These are phyloP conservation scores for Naganishia randhawae DNA, from an alignment of 768 basidiomycete species.

Conservation along the genomic window DNA sequence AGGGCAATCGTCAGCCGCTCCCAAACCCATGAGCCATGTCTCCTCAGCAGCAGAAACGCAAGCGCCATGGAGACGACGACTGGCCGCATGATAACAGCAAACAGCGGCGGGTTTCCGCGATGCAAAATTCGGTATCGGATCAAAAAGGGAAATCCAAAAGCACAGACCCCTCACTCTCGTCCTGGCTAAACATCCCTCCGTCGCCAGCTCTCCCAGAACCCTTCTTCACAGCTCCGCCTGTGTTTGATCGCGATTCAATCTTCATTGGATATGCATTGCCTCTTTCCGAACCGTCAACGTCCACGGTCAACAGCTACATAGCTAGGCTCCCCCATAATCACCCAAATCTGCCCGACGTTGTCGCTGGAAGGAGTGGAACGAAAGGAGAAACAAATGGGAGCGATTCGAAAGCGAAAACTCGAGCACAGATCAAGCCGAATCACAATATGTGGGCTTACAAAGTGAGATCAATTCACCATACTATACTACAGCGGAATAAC, in stretches of 20 bases:
- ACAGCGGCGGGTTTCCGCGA: neutral
- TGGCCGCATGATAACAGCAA: neutral
- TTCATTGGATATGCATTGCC: constrained; percentile 32
- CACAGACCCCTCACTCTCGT: constrained; percentile 21
- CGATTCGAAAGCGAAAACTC: neutral
- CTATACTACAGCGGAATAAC: neutral
- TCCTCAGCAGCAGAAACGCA: neutral
- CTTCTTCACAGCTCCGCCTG: constrained; percentile 10
- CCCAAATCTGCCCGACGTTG: constrained; percentile 28
- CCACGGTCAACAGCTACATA: constrained; percentile 21
- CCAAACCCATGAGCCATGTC: neutral
- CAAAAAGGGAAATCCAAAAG: neutral
- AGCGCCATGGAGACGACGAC: neutral
- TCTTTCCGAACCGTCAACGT: constrained; percentile 12
- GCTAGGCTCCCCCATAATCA: constrained; percentile 23
- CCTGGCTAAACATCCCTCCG: constrained; percentile 27
- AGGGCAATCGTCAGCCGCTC: neutral
- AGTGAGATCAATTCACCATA: neutral
- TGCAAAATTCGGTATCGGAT: neutral
- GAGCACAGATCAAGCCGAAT: constrained; percentile 28
- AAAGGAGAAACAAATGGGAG: neutral
- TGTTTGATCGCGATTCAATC: constrained; percentile 26
- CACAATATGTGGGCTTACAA: constrained; percentile 32
- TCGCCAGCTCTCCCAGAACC: constrained; percentile 24
- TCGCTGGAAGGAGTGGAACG: constrained; percentile 22